Evolutionary conservation across 441 rosid species (phyloP).

Genomic region (Populus hybrid): DNA sequence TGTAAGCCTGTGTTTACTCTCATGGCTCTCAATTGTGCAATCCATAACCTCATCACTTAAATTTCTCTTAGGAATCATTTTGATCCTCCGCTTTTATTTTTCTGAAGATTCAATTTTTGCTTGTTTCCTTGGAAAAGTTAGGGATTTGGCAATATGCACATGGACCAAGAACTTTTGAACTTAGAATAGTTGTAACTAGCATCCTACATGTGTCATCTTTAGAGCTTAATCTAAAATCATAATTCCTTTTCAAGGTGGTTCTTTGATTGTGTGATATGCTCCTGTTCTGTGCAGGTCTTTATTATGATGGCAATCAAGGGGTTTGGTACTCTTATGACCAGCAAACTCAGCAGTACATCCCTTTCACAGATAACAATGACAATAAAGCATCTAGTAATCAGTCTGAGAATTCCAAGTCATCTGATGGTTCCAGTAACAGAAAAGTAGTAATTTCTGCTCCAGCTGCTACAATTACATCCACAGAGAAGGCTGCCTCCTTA

Average conservation of each 20-base stretch:
- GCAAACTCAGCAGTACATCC: constrained; percentile 72
- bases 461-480: constrained; percentile 60
- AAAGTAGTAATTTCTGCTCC: constrained; percentile 90
- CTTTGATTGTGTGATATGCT: constrained; percentile 5
- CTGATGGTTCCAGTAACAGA: constrained; percentile 50
- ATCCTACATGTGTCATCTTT: background rate
- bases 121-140: background rate
- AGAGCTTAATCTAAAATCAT: background rate
- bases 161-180: background rate
- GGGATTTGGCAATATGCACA: background rate
- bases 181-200: background rate
- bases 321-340: constrained; percentile 85
- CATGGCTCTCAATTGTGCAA: background rate
- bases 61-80: background rate
- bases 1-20: background rate
- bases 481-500: constrained; percentile 73
- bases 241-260: background rate
- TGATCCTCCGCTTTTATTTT: no score
- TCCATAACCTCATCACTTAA: background rate
- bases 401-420: constrained; percentile 53
- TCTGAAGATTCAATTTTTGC: background rate
- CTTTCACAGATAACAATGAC: constrained; percentile 70
- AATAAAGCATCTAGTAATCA: constrained; percentile 44
- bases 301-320: constrained; percentile 85
- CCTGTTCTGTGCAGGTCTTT: constrained; percentile 66